Conservation (phyloP, 768 basidiomycete species). For the Phanerodontia chrysosporium region DNA sequence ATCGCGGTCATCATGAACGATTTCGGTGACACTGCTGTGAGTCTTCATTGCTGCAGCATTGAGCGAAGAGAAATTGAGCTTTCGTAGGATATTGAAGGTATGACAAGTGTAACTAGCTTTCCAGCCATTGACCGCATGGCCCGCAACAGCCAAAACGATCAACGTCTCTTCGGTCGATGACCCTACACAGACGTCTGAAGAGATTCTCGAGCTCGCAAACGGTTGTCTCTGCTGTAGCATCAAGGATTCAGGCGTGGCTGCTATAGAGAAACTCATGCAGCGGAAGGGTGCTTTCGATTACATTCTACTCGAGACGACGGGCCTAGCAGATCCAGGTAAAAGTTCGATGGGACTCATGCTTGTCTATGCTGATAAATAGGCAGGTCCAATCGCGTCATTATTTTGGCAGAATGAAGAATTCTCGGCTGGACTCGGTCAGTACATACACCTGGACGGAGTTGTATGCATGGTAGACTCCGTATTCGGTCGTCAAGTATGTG, state of each 20-base stretch:
- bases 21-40: slow-evolving; percentile 91
- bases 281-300: slow-evolving; percentile 89
- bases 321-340: slow-evolving; percentile 93
- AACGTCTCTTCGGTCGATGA: slow-evolving; percentile 70
- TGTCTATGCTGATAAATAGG: background rate
- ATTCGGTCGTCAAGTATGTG: slow-evolving; percentile 58
- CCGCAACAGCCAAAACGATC: slow-evolving; percentile 83
- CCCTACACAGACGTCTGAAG: slow-evolving; percentile 65
- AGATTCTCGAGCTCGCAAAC: slow-evolving; percentile 90
- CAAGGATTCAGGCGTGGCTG: slow-evolving; percentile 88
- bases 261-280: slow-evolving; percentile 89
- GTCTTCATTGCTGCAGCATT: slow-evolving; percentile 21
- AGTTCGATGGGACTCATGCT: too few species aligned
- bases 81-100: slow-evolving; percentile 87
- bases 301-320: slow-evolving; percentile 93
- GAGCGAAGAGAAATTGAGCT: background rate
- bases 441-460: slow-evolving; percentile 82
- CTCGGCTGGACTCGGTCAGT: slow-evolving; percentile 57
- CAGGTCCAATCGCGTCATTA: slow-evolving; percentile 82
- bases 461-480: slow-evolving; percentile 90
- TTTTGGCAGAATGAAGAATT: slow-evolving; percentile 89
- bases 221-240: slow-evolving; percentile 99
- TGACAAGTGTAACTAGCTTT: too few species aligned
- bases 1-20: slow-evolving; percentile 99
- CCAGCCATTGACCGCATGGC: too few species aligned